Conservation (phyloP, 345 rosid species). For the Corchorus capsularis region DNA sequence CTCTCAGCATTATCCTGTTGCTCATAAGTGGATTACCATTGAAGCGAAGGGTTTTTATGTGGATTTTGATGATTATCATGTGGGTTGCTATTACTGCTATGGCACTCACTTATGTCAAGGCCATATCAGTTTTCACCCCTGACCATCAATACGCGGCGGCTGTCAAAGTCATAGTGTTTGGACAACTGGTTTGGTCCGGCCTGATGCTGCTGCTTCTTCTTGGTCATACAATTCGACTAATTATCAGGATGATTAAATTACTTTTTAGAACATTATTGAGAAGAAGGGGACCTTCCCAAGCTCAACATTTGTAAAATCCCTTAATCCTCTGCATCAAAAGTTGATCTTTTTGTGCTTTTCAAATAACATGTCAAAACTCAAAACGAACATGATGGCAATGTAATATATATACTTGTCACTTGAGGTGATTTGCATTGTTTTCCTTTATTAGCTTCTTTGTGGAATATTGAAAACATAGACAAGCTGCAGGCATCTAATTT, state of each 20-base stretch:
- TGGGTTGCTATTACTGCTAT: conserved; percentile 26
- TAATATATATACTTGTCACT: too few species aligned
- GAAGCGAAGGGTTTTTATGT: conserved; percentile 22
- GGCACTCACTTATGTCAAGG: background rate
- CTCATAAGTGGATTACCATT: conserved; percentile 35
- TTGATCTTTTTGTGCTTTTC: too few species aligned
- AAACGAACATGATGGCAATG: too few species aligned
- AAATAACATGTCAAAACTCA: too few species aligned
- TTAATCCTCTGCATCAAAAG: too few species aligned
- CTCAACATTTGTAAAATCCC: background rate
- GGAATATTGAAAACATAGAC: too few species aligned
- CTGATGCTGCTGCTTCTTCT: background rate
- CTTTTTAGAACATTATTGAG: background rate
- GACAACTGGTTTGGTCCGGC: background rate
- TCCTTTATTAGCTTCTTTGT: too few species aligned
- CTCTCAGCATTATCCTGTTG: conserved; percentile 32
- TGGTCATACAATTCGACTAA: conserved; percentile 1
- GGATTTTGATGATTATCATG: conserved; percentile 35
- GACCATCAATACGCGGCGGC: too few species aligned
- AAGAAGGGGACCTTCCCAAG: background rate
- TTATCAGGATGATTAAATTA: background rate
- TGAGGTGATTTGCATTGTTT: too few species aligned
- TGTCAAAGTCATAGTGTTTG: too few species aligned
- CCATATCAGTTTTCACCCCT: too few species aligned
- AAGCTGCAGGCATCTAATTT: too few species aligned